Evolutionary conservation across 768 basidiomycete genomes (phyloP), one percentile per base, ranked within the genome.

Genomic region (Suillus alpinus): DNA sequence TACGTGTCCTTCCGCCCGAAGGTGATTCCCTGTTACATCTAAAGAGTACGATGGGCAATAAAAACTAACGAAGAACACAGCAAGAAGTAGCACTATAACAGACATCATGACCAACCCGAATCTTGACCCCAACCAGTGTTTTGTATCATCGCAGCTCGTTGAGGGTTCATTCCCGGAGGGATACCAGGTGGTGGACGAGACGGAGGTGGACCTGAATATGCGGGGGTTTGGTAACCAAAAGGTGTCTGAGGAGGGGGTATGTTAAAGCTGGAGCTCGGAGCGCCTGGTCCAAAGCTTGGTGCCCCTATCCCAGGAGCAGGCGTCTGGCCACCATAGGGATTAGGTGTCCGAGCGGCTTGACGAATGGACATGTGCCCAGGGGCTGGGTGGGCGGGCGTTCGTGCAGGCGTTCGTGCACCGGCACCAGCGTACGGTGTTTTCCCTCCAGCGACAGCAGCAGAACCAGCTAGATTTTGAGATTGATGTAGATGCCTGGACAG

Each of bases 331-430:
- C 80, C 83, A 65, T 93, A 93, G 2, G 92, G 89, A 67, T 93
- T 94, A 10, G 92, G 92, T 47, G 92, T 94, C 51, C 89, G 83
- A 39, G 81, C 71, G 34, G 73, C 67, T 65, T 90, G 88, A 58
- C 90, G 89, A 49, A 88, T 80, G 20, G 92, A 94, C 74, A 86
- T 79, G 67, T 85, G 88, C 1, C 91, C 91, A n/a, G 92, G 90
- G 9, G 91, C 92, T n/a, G 81, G 78, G 62, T 82, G 82, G n/a
- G 85, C 91, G 13, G 85, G 82, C 14, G 86, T 87, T 37, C 90
- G 83, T 23, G 83, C 91, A 56, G 91, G 91, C 1, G 91, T 93
- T 37, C 91, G 85, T n/a, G 77, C 75, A 49, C 88, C 89, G 32
- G 86, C 85, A 59, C 82, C 86, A 29, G 26, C 16, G 64, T 87